A percentile compares a stretch with the other conserved stretches of the same genome.
phyloP scores from a whole-genome alignment of 176 grass and related monocot species.

The Dactylis glomerata region DNA sequence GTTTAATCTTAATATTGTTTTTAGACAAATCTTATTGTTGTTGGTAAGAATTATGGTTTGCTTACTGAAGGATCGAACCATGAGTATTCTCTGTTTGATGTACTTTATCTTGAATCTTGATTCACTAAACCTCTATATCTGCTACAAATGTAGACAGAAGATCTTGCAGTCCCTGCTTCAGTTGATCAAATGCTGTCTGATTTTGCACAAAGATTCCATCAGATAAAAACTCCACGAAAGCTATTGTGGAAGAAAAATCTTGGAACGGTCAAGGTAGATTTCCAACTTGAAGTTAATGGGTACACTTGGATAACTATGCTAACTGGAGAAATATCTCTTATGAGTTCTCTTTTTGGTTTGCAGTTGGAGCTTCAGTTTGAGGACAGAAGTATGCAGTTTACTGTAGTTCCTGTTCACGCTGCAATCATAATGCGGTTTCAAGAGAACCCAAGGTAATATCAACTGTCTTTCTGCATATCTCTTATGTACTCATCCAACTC shows the following conservation, averaged over 20 bases:
- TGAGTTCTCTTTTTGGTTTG: constrained; percentile 14
- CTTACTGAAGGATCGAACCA: neutral
- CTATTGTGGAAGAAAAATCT: constrained; percentile 98
- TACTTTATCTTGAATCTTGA: neutral
- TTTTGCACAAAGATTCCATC: constrained; percentile 89
- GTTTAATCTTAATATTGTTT: constrained; percentile 12
- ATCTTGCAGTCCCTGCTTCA: constrained; percentile 68
- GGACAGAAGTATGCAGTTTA: constrained; percentile 84
- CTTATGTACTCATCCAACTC: constrained; percentile 21
- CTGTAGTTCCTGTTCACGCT: constrained; percentile 90
- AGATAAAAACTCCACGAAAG: constrained; percentile 97
- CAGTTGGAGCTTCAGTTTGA: constrained; percentile 97
- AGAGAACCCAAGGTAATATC: constrained; percentile 70
- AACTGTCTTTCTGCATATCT: constrained; percentile 20
- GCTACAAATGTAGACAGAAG: constrained; percentile 64
- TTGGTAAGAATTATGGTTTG: neutral
- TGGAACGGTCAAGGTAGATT: constrained; percentile 86
- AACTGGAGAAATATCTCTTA: neutral
- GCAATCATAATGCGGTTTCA: constrained; percentile 96
- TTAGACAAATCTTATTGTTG: no score
- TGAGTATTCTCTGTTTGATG: neutral
- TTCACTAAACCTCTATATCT: constrained; percentile 17
- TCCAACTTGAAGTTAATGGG: constrained; percentile 15
- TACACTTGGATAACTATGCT: neutral
- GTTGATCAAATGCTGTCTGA: constrained; percentile 76